Evolutionary conservation across 2,329 filamentous ascomycete genomes (phyloP), one percentile per base, ranked within the genome.

Genomic region (Hymenoscyphus scutula): DNA sequence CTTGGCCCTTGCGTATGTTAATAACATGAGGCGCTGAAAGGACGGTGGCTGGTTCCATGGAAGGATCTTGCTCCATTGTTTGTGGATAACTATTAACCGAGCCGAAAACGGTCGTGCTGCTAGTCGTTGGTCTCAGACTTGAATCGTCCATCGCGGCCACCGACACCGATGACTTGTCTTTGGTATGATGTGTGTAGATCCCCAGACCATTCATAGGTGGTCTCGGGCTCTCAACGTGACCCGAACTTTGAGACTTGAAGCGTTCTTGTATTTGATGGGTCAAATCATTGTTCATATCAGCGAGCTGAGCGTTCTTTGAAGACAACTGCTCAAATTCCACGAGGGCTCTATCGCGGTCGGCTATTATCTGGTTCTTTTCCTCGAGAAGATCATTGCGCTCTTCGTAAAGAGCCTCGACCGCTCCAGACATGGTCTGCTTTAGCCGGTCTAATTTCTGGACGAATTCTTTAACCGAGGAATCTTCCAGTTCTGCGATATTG

Each of bases 321-420:
- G 92, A 96, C 53, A 99, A 81, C 72, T 96, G 92, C 78, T 98
- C 95, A 73, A 97, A 98, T 73, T 99, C 95, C 72, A 96, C 87
- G 71, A 97, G 88, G 15, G 92, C 93, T 74, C 95, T 92, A 76
- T 98, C 94, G 71, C 96, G 92, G 79, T 95, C 90, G 59, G 90
- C 88, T 45, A 90, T 86, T 27, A 96, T 84, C 70, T 88, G 89
- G 63, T 88, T 87, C 73, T 94, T 92, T 75, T 98, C 93, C 61
- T 97, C 92, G 0, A 92, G 79, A 13, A 97, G 78, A 67, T 91
- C 86, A 71, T 95, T 92, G 64, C 92, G 87, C 76, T 94, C 91
- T 41, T 83, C 79, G 64, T 87, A 83, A 29, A 89, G 79, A 66
- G 83, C 79, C 73, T 87, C 85, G 41, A 89, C 82, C 17, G 79